Evolutionary conservation across 805 yeast species (phyloP).

Genomic region (Starmera amethionina): DNA sequence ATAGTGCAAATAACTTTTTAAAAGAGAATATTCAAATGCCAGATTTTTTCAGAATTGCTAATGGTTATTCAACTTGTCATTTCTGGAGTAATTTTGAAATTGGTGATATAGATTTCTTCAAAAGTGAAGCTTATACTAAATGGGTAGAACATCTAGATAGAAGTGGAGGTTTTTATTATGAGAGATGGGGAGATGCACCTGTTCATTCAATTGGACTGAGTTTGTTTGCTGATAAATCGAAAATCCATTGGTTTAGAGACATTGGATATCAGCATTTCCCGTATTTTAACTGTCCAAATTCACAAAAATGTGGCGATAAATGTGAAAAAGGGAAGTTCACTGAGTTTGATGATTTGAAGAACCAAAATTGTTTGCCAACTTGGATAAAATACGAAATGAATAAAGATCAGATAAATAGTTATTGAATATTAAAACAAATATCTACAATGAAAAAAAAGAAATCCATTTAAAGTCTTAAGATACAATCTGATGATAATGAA

Average conservation of each 20-base stretch:
- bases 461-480: background rate
- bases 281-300: slow-evolving; percentile 65
- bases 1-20: slow-evolving; percentile 57
- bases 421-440: slow-evolving; percentile 2
- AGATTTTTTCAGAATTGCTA: slow-evolving; percentile 27
- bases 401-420: slow-evolving; percentile 17
- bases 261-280: slow-evolving; percentile 74
- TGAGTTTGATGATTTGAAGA: slow-evolving; percentile 37
- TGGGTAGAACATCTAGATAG: slow-evolving; percentile 59
- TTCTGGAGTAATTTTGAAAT: slow-evolving; percentile 90
- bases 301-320: slow-evolving; percentile 33
- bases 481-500: background rate
- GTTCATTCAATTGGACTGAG: slow-evolving; percentile 72
- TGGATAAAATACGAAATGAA: slow-evolving; percentile 48
- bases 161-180: slow-evolving; percentile 78
- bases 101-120: slow-evolving; percentile 71
- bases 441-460: too few species aligned
- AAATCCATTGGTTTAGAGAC: slow-evolving; percentile 82
- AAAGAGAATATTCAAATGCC: slow-evolving; percentile 48
- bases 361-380: slow-evolving; percentile 65
- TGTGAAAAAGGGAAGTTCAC: slow-evolving; percentile 51
- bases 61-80: slow-evolving; percentile 58
- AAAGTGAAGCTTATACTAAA: slow-evolving; percentile 53
- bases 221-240: slow-evolving; percentile 56
- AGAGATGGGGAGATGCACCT: slow-evolving; percentile 93